phyloP scores from a whole-genome alignment of 495 filamentous ascomycete species.

The Hypoxylon subgilvum region DNA sequence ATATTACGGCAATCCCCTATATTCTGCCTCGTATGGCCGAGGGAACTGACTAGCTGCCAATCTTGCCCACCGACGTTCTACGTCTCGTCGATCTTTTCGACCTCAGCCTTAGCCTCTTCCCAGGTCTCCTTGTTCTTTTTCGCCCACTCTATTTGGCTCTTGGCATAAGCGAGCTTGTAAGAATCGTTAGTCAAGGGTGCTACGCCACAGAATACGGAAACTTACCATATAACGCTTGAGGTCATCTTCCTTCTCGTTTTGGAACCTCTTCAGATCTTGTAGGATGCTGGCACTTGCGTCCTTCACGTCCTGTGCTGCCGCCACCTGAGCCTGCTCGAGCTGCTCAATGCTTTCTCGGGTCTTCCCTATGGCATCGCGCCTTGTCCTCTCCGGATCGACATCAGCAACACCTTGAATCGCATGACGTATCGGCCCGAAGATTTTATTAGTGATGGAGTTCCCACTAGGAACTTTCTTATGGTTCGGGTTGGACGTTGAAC shows the following conservation, averaged over 20 bases:
- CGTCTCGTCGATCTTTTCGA: slow-evolving; percentile 78
- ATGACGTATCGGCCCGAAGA: slow-evolving; percentile 94
- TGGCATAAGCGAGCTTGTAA: slow-evolving; percentile 83
- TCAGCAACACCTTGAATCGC: slow-evolving; percentile 95
- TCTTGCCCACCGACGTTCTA: slow-evolving; percentile 22
- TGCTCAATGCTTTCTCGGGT: slow-evolving; percentile 77
- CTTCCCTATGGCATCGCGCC: slow-evolving; percentile 92
- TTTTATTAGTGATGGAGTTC: slow-evolving; percentile 85
- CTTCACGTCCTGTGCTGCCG: slow-evolving; percentile 86
- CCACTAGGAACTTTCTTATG: slow-evolving; percentile 78
- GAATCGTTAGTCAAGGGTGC: slow-evolving; percentile 7
- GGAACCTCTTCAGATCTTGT: slow-evolving; percentile 89
- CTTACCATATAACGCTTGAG: slow-evolving; percentile 93
- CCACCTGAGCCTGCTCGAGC: slow-evolving; percentile 86
- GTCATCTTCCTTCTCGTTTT: slow-evolving; percentile 92
- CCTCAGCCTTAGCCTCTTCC: slow-evolving; percentile 93
- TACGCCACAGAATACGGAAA: slow-evolving; percentile 4
- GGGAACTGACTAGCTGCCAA: background rate
- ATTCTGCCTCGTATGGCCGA: slow-evolving; percentile 1
- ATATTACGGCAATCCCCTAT: slow-evolving; percentile 12
- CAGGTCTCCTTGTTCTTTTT: slow-evolving; percentile 94
- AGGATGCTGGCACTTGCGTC: slow-evolving; percentile 86
- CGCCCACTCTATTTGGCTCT: slow-evolving; percentile 97
- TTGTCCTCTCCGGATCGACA: slow-evolving; percentile 89
- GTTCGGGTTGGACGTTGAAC: slow-evolving; percentile 44